Base-by-base conservation (phyloP, 305 asterid species). In the Solanum chacoense region DNA sequence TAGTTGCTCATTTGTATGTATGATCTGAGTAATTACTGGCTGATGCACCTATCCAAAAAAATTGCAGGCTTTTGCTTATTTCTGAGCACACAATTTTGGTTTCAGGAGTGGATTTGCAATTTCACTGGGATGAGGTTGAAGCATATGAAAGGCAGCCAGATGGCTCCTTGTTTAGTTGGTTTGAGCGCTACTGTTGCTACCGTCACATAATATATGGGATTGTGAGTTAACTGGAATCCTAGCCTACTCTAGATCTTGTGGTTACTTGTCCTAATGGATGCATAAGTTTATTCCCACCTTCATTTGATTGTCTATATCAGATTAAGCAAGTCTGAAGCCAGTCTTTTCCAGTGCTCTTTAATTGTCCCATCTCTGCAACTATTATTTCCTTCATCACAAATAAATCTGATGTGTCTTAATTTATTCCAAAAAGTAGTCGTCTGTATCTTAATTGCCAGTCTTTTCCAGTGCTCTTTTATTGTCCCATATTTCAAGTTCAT, bases 151-250 rank as follows among this genome's bases (percentile, higher is more conserved):
- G 93, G 92, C 96, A 96, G 87, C 98, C 99, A 13, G 99, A 97
- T 88, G 99, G 99, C 85, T 94, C 99, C 90, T 93, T 97, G 90
- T 97, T 97, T 96, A 97, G 98, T 90, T 97, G 99, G 99, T 93
- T 94, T 32, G 99, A 97, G 89, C 93, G 99, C 29, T 95, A 91
- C 74, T 93, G 89, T 85, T 94, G 98, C 93, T 95, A 94, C 93
- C 92, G 89, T 87, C 96, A 96, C 92, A 89, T 96, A 31, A 77
- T 97, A 88, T 90, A 95, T 77, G 94, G 94, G 81, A 93, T 94
- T 89, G 99, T 97, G 91, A 95, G 99, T 92, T 84, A 29, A 88
- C 73, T 29, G 22, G 88, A 63, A 42, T 88, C 69, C 63, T 55
- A 37, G 59, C 81, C 26, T 50, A 37, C 87, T 38, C 59, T 34